phyloP scores from a whole-genome alignment of 805 yeast species.

The Barnettozyma sucrosica region DNA sequence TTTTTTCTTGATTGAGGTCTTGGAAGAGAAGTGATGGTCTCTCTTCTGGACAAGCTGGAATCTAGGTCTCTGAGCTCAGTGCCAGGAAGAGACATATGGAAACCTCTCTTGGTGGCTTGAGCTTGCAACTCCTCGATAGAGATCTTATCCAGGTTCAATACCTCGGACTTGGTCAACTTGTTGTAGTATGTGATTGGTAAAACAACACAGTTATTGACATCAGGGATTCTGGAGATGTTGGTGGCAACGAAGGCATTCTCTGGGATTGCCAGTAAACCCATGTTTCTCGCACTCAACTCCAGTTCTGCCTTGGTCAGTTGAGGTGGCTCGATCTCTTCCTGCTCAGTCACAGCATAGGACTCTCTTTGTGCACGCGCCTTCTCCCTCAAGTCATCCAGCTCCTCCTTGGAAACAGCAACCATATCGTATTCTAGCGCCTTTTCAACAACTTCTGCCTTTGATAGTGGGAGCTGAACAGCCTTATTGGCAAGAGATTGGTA shows the following conservation, averaged over 20 bases:
- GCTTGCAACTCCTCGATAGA: conserved; percentile 39
- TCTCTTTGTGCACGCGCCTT: conserved; percentile 16
- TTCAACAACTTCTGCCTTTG: conserved; percentile 11
- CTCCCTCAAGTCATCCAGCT: conserved; percentile 26
- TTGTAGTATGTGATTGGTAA: conserved; percentile 61
- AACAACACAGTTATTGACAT: conserved; percentile 51
- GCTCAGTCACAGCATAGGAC: conserved; percentile 7
- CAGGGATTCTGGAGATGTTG: conserved; percentile 50
- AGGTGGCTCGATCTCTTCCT: not conserved
- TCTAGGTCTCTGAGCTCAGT: conserved; percentile 14
- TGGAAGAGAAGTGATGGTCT: conserved; percentile 20
- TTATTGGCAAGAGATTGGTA: not conserved
- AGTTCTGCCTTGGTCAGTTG: conserved; percentile 26
- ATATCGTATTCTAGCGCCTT: conserved; percentile 28
- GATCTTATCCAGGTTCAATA: conserved; percentile 39
- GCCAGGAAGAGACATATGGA: conserved; percentile 24
- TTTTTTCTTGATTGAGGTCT: conserved; percentile 23
- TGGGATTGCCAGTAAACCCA: conserved; percentile 53
- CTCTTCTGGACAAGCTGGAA: conserved; percentile 14
- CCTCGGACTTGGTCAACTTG: conserved; percentile 43
- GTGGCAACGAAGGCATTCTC: conserved; percentile 57
- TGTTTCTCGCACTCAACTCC: conserved; percentile 34
- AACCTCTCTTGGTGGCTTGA: conserved; percentile 47
- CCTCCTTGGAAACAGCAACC: conserved; percentile 31
- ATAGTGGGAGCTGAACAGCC: conserved; percentile 1